Evolutionary conservation across 192 early-diverging fungal genomes (phyloP).

Genomic region (Coemansia sp.): DNA sequence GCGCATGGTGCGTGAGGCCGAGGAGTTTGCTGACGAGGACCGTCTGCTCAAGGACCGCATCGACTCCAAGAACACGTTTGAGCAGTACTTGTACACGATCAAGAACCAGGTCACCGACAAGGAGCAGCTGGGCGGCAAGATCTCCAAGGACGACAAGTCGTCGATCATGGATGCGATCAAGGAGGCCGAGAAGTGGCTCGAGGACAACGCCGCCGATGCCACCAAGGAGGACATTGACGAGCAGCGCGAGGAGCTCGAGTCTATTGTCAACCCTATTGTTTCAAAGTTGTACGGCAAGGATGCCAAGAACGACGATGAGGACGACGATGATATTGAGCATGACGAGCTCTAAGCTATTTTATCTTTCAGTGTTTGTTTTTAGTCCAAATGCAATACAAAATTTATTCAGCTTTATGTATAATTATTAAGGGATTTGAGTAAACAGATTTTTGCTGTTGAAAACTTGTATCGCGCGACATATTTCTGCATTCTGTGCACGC

Average conservation of each 20-base stretch:
- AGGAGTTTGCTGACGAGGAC: conserved; percentile 92
- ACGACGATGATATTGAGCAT: conserved; percentile 50
- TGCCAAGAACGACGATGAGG: conserved; percentile 62
- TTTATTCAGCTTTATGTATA: no score
- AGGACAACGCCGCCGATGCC: conserved; percentile 74
- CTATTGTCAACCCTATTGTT: conserved; percentile 91
- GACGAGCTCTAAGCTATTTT: conserved; percentile 52
- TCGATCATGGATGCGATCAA: conserved; percentile 80
- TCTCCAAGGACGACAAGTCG: conserved; percentile 87
- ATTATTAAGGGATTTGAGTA: no score
- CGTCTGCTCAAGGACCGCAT: conserved; percentile 76
- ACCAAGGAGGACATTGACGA: conserved; percentile 98
- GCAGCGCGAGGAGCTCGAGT: conserved; percentile 91
- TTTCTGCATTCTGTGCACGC: no score
- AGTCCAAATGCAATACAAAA: no score
- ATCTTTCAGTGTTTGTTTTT: not conserved
- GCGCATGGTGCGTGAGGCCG: conserved; percentile 95
- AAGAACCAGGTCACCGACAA: conserved; percentile 88
- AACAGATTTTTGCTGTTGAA: no score
- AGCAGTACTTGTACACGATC: conserved; percentile 88
- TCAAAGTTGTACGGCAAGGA: conserved; percentile 80
- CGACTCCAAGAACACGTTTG: conserved; percentile 86
- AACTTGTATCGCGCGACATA: no score
- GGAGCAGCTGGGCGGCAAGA: conserved; percentile 80
- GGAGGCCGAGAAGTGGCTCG: conserved; percentile 79